Evolutionary conservation across 805 yeast species (phyloP).

Genomic region (Tetrapisispora pingtungensis): DNA sequence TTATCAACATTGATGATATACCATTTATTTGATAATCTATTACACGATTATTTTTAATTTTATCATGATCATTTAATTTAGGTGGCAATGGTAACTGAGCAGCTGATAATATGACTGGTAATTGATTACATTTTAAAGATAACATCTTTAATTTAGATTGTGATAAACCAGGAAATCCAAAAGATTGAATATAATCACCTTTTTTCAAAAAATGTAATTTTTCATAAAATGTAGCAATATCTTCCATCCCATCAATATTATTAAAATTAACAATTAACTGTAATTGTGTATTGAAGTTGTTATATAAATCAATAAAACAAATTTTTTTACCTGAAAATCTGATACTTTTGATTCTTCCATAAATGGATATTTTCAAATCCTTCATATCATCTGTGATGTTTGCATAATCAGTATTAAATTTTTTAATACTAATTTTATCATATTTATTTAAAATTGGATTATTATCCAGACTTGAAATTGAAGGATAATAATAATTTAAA

Average conservation of each 20-base stretch:
- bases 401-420: conserved; percentile 8
- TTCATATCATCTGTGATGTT: neutral
- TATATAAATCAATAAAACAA: conserved; percentile 23
- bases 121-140: conserved; percentile 45
- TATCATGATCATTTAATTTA: conserved; percentile 41
- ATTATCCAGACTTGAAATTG: conserved; percentile 12
- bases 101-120: conserved; percentile 51
- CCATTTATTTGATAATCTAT: conserved; percentile 61
- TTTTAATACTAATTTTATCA: conserved; percentile 6
- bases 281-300: conserved; percentile 7
- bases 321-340: conserved; percentile 28
- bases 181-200: conserved; percentile 63
- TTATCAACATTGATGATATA: conserved; percentile 36
- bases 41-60: conserved; percentile 58
- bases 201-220: conserved; percentile 34
- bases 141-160: conserved; percentile 24
- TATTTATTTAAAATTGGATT: neutral
- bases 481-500: conserved; percentile 18
- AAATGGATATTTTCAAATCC: neutral
- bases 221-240: neutral
- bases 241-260: neutral
- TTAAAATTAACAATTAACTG: conserved; percentile 21
- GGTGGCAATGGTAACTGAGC: conserved; percentile 65
- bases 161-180: conserved; percentile 68
- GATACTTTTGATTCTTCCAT: conserved; percentile 23